These are phyloP conservation scores for Uncinocarpus reesii DNA, from an alignment of 2,329 filamentous ascomycete genomes.

Conservation along the genomic window DNA sequence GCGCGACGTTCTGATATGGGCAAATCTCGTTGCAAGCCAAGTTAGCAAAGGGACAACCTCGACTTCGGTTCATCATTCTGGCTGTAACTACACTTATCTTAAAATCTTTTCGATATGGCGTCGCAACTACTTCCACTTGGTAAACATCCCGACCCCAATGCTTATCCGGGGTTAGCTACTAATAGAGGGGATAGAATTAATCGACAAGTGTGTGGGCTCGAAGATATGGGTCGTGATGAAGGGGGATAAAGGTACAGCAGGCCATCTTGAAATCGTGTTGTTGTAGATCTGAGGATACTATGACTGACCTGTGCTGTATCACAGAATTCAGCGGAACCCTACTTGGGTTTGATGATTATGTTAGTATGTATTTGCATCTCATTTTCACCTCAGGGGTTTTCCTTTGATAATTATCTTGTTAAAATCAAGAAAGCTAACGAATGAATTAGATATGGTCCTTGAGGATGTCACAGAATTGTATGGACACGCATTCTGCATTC, in stretches of 20 bases:
- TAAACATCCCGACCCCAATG: slow-evolving; percentile 27
- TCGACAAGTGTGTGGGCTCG: slow-evolving; percentile 97
- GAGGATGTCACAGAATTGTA: slow-evolving; percentile 97
- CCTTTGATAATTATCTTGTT: neutral
- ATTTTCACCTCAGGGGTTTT: slow-evolving; percentile 4
- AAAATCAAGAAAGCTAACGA: slow-evolving; percentile 2
- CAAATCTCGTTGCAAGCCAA: neutral
- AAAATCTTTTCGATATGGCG: slow-evolving; percentile 44
- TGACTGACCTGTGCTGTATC: slow-evolving; percentile 13
- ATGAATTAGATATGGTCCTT: slow-evolving; percentile 76
- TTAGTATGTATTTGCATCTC: slow-evolving; percentile 61
- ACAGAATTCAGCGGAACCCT: slow-evolving; percentile 91
- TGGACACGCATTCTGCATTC: slow-evolving; percentile 23
- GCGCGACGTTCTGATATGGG: too few species aligned
- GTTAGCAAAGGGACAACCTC: too few species aligned
- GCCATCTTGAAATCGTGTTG: neutral
- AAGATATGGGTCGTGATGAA: slow-evolving; percentile 99
- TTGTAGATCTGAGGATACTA: neutral
- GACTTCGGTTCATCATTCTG: neutral
- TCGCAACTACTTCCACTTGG: slow-evolving; percentile 65
- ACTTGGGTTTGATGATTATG: slow-evolving; percentile 96
- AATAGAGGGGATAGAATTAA: slow-evolving; percentile 57
- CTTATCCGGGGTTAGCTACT: neutral
- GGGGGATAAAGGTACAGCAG: slow-evolving; percentile 73
- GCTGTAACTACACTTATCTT: neutral